Evolutionary conservation across 345 rosid species (phyloP), one percentile per base, ranked within the genome.

Genomic region (Populus pruinosa): DNA sequence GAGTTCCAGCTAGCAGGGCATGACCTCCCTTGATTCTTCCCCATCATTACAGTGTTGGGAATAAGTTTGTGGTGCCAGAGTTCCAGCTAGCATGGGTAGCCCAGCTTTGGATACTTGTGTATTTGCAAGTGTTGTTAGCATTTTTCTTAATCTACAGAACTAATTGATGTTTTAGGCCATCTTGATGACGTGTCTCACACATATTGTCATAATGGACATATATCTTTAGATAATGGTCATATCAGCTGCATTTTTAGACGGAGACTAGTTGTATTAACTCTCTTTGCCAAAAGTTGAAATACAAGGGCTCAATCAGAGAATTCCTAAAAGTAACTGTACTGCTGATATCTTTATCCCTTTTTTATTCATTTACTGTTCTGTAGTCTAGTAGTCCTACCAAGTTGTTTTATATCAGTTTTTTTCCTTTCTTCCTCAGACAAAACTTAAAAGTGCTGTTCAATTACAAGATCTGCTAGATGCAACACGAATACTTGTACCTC

Each of bases 391-490:
- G 43, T 77, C 70, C 33, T 71, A 76, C 62, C 62, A n/a, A 65
- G 12, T n/a, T 64, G 31, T 41, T 27, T 16, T 33, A 35, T 41
- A 2, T 38, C 25, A 9, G 21, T 81, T 14, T 61, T 23, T 33
- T 64, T 13, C 39, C 36, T 75, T 36, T 4, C 73, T 75, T 71
- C 84, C 73, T 80, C 90, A 96, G 99, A 96, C 98, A 73, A 96
- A 96, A 86, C 98, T 94, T 76, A 96, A 96, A 90, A 96, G 89
- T 84, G 99, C 98, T 7, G 81, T 96, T 73, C 91, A 96, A 83
- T 80, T 96, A 89, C 99, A 96, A 96, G 99, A 96, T 88, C 83
- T 96, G 78, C 81, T 96, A 83, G 99, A 96, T 89, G 99, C 99
- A 77, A 96, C 99, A 70, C 88, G 99, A 80, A 91, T 86, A 82